Conservation (phyloP, 2,329 filamentous ascomycete genomes). For the Drechslerella dactyloides region DNA sequence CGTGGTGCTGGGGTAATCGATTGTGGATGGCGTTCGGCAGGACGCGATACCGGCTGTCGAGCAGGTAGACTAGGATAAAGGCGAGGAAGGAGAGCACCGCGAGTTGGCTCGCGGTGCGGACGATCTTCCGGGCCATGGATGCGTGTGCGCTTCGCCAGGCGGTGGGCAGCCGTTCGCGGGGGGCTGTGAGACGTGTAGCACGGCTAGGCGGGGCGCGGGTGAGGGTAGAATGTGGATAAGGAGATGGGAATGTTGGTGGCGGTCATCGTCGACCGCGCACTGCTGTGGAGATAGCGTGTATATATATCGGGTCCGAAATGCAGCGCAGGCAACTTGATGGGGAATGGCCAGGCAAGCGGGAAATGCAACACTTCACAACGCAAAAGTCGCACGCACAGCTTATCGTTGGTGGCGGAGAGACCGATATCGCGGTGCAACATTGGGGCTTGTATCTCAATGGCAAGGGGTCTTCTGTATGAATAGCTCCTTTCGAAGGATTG, state of each 20-base stretch:
- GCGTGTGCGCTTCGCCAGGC: background rate
- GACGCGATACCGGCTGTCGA: slow-evolving; percentile 87
- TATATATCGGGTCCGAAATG: background rate
- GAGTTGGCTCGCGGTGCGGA: slow-evolving; percentile 74
- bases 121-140: slow-evolving; percentile 55
- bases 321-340: background rate
- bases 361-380: background rate
- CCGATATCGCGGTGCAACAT: too few relatives aligned
- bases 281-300: background rate
- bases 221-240: background rate
- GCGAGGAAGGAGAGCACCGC: slow-evolving; percentile 69
- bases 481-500: too few relatives aligned
- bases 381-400: background rate
- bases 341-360: background rate
- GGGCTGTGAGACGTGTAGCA: slow-evolving; percentile 16
- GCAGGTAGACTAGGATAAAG: slow-evolving; percentile 75
- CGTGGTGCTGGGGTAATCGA: slow-evolving; percentile 83
- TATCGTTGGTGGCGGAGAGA: background rate
- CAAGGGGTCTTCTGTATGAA: too few relatives aligned
- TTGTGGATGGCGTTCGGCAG: slow-evolving; percentile 84
- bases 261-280: slow-evolving; percentile 28
- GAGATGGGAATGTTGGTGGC: background rate
- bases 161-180: background rate
- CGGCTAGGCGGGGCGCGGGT: slow-evolving; percentile 4
- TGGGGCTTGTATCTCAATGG: background rate